Conservation (phyloP, 1,284 basidiomycete species). For the Tremellales sp. region DNA sequence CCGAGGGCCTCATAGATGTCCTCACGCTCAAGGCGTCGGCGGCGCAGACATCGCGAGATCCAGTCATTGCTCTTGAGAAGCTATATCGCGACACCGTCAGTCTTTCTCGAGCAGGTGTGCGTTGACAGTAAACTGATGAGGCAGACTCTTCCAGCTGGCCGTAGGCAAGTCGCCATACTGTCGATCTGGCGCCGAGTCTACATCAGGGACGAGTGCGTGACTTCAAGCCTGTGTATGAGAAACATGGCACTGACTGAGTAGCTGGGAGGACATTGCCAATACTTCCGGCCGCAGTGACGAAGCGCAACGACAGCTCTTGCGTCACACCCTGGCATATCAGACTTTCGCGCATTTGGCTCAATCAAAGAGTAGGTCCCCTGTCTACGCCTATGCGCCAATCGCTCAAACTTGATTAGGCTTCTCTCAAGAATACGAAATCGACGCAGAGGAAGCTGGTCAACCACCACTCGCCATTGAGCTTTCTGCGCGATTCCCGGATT, state of each 20-base stretch:
- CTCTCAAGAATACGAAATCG: not conserved
- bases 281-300: constrained; percentile 43
- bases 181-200: constrained; percentile 83
- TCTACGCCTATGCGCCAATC: not conserved
- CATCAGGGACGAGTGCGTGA: constrained; percentile 74
- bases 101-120: not conserved
- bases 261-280: constrained; percentile 36
- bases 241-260: constrained; percentile 1
- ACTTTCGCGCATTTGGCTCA: constrained; percentile 25
- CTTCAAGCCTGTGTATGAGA: not conserved
- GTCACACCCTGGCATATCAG: constrained; percentile 33
- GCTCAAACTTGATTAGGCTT: not conserved
- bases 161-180: constrained; percentile 64
- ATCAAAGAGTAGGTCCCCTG: constrained; percentile 18
- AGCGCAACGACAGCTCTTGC: constrained; percentile 26
- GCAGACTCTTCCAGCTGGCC: constrained; percentile 64
- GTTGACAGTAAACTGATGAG: not conserved
- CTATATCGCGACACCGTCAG: constrained; percentile 47
- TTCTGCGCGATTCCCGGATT: constrained; percentile 40
- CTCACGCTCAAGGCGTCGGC: constrained; percentile 52
- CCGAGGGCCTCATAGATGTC: constrained; percentile 55
- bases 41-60: constrained; percentile 45
- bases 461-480: constrained; percentile 34
- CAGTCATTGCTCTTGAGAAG: constrained; percentile 51
- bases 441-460: constrained; percentile 13